Conservation (phyloP, 768 basidiomycete genomes). For the Psilocybe azurescens region DNA sequence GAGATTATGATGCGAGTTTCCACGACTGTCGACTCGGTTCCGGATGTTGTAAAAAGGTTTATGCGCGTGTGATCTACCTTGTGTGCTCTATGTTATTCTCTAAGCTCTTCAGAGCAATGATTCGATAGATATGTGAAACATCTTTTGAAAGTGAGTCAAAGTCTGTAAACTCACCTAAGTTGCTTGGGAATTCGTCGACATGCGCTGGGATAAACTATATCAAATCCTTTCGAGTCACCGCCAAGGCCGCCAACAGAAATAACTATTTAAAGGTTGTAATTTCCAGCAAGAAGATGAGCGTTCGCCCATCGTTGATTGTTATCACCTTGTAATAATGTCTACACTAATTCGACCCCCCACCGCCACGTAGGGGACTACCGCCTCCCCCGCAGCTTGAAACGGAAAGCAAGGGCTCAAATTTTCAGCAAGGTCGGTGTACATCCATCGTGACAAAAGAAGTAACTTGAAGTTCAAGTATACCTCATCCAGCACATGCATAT, state of each 20-base stretch:
- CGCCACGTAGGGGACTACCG: neutral
- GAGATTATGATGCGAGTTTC: too few species aligned
- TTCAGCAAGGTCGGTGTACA: neutral
- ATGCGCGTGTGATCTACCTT: too few species aligned
- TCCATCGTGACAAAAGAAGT: constrained; percentile 12
- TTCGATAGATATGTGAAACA: too few species aligned
- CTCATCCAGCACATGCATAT: constrained; percentile 5
- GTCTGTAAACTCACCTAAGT: too few species aligned
- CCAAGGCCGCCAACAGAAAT: constrained; percentile 10
- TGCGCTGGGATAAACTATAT: neutral
- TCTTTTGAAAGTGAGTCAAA: too few species aligned
- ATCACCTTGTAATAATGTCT: neutral
- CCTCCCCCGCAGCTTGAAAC: neutral
- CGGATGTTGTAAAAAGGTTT: too few species aligned
- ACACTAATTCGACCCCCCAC: neutral
- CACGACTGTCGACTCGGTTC: too few species aligned
- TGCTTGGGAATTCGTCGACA: neutral
- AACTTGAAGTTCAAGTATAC: constrained; percentile 7
- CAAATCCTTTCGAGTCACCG: too few species aligned
- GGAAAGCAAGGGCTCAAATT: neutral
- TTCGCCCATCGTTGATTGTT: neutral
- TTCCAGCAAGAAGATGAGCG: neutral
- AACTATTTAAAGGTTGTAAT: neutral
- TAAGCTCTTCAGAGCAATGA: too few species aligned
- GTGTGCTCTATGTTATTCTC: too few species aligned